Evolutionary conservation across 164 flowering plant genomes (phyloP), one percentile per base, ranked within the genome.

Genomic region (Stephania japonica): DNA sequence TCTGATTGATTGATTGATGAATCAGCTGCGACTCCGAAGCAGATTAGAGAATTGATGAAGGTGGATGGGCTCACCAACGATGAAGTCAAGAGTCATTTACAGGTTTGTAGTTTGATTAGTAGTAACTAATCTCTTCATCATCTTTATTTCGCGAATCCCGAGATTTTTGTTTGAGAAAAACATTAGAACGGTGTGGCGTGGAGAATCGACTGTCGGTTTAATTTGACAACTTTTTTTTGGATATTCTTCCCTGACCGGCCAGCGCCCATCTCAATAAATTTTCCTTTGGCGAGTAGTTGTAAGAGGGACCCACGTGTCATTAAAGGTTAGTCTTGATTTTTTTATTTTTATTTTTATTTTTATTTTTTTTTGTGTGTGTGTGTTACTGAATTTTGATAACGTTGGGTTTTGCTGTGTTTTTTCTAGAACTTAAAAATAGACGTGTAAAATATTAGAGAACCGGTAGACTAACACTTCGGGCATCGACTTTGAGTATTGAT

Each of bases 81-180:
- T 73, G 99, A 94, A 85, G 96, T 94, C 53, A 94, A 94, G 79
- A 94, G 99, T 81, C 99, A 94, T 87, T 85, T 94, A 76, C 99
- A 94, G 96, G 98, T 94, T 72, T 42, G 85, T 32, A 32, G 4
- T 82, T 12, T 4, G 42, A 11, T 49, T 23, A 41, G n/a, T n/a
- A n/a, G n/a, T 65, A 21, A 43, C 6, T 6, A 23, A 21, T 9
- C 25, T 69, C 26, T 43, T 11, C 19, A 43, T 21, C 6, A 24
- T 24, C 11, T 47, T 43, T 10, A 43, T 5, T n/a, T 5, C 47
- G 47, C 50, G 50, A 44, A 44, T 44, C 50, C 14, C 50, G 50
- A 44, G 50, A 13, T 32, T 1, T 32, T 32, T 32, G n/a, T n/a
- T n/a, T n/a, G n/a, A n/a, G n/a, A 43, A 23, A 24, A 65, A 12